Evolutionary conservation across 345 rosid species (phyloP).

Genomic region (Noccaea caerulescens): DNA sequence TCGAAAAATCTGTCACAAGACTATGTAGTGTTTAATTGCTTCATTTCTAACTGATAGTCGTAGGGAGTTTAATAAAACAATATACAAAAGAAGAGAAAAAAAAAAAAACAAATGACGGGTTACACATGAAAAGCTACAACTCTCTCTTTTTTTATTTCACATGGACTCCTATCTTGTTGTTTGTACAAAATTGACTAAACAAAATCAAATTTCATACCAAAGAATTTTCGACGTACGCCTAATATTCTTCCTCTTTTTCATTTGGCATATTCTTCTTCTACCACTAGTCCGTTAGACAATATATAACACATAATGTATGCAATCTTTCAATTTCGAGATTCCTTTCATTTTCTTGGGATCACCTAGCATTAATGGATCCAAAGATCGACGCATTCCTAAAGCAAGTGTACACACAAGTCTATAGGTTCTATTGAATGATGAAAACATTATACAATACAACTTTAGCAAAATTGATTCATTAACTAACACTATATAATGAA

Average conservation of each 20-base stretch:
- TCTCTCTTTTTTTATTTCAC: conserved; percentile 15
- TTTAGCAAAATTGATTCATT: too few species aligned
- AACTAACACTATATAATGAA: too few species aligned
- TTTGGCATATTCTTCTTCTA: conserved; percentile 26
- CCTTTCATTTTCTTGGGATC: too few species aligned
- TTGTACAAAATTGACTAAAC: conserved; percentile 24
- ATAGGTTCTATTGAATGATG: too few species aligned
- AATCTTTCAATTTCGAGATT: too few species aligned
- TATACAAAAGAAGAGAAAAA: background rate
- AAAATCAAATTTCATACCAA: background rate
- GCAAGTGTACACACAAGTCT: too few species aligned
- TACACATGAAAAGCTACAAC: conserved; percentile 1
- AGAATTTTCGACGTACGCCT: background rate
- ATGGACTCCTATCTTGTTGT: conserved; percentile 6
- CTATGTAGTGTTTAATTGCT: background rate
- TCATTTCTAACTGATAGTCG: too few species aligned
- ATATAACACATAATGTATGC: too few species aligned
- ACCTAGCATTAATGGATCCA: too few species aligned
- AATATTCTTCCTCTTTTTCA: conserved; percentile 21
- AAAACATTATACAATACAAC: too few species aligned
- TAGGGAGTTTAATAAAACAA: too few species aligned
- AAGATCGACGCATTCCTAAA: too few species aligned
- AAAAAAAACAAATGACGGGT: background rate
- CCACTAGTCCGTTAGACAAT: background rate
- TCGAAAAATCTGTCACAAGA: background rate